Evolutionary conservation across 108 stramenopile species (phyloP).

Genomic region (Conticribra guillardii): DNA sequence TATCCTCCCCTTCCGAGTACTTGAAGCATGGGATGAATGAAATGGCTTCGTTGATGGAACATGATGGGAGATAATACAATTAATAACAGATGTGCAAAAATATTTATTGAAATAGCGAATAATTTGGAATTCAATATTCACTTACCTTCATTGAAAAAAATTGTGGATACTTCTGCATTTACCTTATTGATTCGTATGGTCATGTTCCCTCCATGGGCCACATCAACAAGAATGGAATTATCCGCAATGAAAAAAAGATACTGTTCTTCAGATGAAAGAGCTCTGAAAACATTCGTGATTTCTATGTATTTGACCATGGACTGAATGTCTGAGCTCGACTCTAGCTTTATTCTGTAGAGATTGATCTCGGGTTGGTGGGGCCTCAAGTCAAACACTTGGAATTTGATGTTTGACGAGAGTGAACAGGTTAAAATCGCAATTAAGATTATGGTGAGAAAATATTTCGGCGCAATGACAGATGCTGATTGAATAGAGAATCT

Average conservation of each 20-base stretch:
- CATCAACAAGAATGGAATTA: slow-evolving; percentile 50
- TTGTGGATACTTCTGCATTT: slow-evolving; percentile 48
- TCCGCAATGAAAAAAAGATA: slow-evolving; percentile 62
- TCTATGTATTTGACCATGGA: slow-evolving; percentile 66
- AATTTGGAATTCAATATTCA: no score
- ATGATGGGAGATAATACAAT: no score
- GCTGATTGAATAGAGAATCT: neutral
- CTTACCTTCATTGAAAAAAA: no score
- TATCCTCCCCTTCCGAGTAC: slow-evolving; percentile 56
- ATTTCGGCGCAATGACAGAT: no score
- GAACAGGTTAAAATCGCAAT: no score
- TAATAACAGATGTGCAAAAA: no score
- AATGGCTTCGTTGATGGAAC: slow-evolving; percentile 58
- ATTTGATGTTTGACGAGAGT: neutral
- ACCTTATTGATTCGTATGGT: slow-evolving; percentile 56
- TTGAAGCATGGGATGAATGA: slow-evolving; percentile 66
- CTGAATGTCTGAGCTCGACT: slow-evolving; percentile 44
- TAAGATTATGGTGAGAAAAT: no score
- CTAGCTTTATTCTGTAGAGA: slow-evolving; percentile 48
- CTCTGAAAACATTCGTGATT: slow-evolving; percentile 53
- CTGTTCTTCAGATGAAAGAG: slow-evolving; percentile 42
- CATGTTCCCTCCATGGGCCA: slow-evolving; percentile 30
- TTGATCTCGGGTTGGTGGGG: slow-evolving; percentile 64
- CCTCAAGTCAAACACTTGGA: slow-evolving; percentile 49
- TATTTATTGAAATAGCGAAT: no score